Conservation (phyloP, 2,329 filamentous ascomycete species). For the Aspergillus novofumigatus region DNA sequence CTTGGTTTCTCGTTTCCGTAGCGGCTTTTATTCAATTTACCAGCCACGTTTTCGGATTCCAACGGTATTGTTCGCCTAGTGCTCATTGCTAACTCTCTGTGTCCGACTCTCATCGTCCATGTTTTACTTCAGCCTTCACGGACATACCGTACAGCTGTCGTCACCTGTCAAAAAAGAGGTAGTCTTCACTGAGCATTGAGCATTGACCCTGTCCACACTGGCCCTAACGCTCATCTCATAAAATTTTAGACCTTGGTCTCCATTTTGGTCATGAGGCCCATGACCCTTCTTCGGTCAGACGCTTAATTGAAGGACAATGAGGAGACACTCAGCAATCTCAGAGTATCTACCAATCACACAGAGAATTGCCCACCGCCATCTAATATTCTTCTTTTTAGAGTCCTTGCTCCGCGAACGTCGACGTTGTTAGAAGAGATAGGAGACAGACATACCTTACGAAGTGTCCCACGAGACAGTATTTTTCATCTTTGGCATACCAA, state of each 20-base stretch:
- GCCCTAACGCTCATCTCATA: neutral
- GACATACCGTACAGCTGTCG: too few relatives aligned
- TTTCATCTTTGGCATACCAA: slow-evolving; percentile 20
- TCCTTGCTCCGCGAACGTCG: neutral
- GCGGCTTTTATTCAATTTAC: neutral
- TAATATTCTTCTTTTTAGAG: neutral
- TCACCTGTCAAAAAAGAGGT: neutral
- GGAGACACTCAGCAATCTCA: neutral
- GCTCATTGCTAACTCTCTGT: neutral
- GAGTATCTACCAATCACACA: neutral
- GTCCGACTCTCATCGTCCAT: neutral
- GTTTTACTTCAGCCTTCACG: too few relatives aligned
- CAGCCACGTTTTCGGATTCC: neutral
- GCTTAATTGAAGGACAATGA: neutral
- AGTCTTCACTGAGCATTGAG: neutral
- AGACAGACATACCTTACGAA: too few relatives aligned
- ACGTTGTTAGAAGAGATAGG: too few relatives aligned
- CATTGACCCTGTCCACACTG: neutral
- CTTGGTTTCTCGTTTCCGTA: neutral
- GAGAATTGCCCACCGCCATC: neutral
- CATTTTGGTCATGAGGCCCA: neutral
- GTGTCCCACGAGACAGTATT: neutral
- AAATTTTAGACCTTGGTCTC: neutral
- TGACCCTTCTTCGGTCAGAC: neutral
- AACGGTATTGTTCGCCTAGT: neutral